phyloP scores from a whole-genome alignment of 768 basidiomycete genomes.

The Amanita phalloides region DNA sequence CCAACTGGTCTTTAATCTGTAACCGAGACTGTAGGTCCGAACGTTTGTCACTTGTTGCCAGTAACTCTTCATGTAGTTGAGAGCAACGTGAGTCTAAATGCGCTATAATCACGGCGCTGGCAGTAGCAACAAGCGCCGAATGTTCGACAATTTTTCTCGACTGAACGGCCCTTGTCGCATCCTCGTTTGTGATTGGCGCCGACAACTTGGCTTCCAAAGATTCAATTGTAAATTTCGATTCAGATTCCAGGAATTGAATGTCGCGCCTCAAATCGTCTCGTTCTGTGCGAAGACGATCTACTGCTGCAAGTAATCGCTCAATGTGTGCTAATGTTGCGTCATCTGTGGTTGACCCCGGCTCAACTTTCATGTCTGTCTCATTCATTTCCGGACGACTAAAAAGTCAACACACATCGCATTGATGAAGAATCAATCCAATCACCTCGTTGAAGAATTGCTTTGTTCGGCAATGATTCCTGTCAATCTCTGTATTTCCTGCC shows the following conservation, averaged over 20 bases:
- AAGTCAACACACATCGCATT: not conserved
- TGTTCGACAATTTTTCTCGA: conserved; percentile 18
- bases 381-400: not conserved
- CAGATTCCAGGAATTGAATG: conserved; percentile 57
- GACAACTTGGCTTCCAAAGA: conserved; percentile 42
- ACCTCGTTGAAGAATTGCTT: conserved; percentile 3
- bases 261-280: conserved; percentile 52
- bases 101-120: conserved; percentile 29
- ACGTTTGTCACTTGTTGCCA: not conserved
- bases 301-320: conserved; percentile 46
- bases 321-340: conserved; percentile 29
- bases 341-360: conserved; percentile 10
- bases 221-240: conserved; percentile 54
- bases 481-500: conserved; percentile 18
- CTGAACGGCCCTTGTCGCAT: conserved; percentile 8
- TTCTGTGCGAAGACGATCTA: conserved; percentile 59
- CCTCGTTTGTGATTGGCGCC: conserved; percentile 12
- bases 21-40: not conserved
- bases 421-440: not conserved
- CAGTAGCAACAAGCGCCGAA: conserved; percentile 21
- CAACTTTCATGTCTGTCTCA: not conserved
- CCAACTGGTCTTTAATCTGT: conserved; percentile 6
- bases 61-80: conserved; percentile 1
- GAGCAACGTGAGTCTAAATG: conserved; percentile 22
- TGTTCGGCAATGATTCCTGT: conserved; percentile 15